Evolutionary conservation across 805 yeast species (phyloP), one percentile per base, ranked within the genome.

Genomic region (Diddensiella transvaalensis): DNA sequence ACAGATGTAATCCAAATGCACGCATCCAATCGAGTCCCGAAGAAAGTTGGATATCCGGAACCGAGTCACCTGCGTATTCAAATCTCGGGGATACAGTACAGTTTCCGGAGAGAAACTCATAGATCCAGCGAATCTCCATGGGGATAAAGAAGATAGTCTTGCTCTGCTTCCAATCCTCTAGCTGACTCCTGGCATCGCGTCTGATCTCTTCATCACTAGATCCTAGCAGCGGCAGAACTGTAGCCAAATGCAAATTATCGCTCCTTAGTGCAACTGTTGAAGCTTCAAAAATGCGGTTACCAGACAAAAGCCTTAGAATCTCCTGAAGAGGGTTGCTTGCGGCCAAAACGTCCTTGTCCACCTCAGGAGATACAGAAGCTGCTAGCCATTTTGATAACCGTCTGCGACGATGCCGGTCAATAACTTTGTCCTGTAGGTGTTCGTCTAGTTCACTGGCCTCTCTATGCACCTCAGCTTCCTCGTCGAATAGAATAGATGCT

Each of bases 221-320:
- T 29, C 87, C 95, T 4, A 85, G 62, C 38, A 85, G 67, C 0
- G 96, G 75, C 10, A 91, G 64, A 22, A 87, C 59, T 0, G 79
- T 79, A 0, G 96, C 80, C 17, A 91, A 65, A 62, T 90, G 96
- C 3, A 76, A 66, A 58, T 86, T 85, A 5, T 75, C 74, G 0
- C 84, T 65, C n/a, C 74, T 67, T 1, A 81, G 65, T 1, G 96
- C 90, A 2, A 70, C 51, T 24, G 72, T 70, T 3, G 82, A 71
- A 1, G 98, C 97, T 22, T 71, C 71, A 5, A 74, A 68, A 23
- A 87, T 59, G 48, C 83, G 78, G 46, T 85, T 82, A 3, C 76
- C 69, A 26, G 61, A 42, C n/a, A 71, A 50, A 10, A 56, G 51
- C 2, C 75, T 59, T 60, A 78, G 81, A 0, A 85, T 73, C 19